phyloP scores from a whole-genome alignment of 1,139 yeast species.

The Entelexis sorbosivorans region DNA sequence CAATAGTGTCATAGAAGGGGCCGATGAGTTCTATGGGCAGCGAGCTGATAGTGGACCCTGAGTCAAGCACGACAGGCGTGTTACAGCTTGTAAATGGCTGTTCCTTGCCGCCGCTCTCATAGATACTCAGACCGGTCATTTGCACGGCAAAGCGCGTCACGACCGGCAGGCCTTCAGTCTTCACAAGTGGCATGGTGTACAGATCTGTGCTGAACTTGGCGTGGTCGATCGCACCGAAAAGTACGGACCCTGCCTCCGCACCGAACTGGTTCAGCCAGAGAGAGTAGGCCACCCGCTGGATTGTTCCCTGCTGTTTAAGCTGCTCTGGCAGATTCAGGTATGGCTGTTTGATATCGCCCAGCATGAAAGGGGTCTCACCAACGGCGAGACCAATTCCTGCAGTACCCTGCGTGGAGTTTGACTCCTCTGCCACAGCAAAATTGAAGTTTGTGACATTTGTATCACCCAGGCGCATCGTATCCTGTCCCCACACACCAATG shows the following conservation, averaged over 20 bases:
- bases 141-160: slow-evolving; percentile 16
- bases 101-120: slow-evolving; percentile 8
- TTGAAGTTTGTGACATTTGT: slow-evolving; percentile 37
- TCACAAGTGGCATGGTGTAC: slow-evolving; percentile 25
- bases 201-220: slow-evolving; percentile 41
- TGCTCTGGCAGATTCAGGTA: slow-evolving; percentile 21
- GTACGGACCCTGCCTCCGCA: slow-evolving; percentile 37
- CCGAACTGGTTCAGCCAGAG: slow-evolving; percentile 38
- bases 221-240: slow-evolving; percentile 53
- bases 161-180: slow-evolving; percentile 18
- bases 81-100: slow-evolving; percentile 12
- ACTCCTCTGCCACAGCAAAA: slow-evolving; percentile 46
- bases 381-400: slow-evolving; percentile 44
- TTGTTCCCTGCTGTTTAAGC: slow-evolving; percentile 22
- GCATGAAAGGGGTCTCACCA: slow-evolving; percentile 15
- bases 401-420: slow-evolving; percentile 47
- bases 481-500: slow-evolving; percentile 51
- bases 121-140: slow-evolving; percentile 12
- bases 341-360: slow-evolving; percentile 1
- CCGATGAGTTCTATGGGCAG: slow-evolving; percentile 35
- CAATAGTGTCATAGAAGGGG: slow-evolving; percentile 27
- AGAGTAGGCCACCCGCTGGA: slow-evolving; percentile 36
- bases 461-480: slow-evolving; percentile 37
- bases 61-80: slow-evolving; percentile 38
- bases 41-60: slow-evolving; percentile 48